Base-by-base conservation (phyloP, 805 yeast species). In the Myxozyma vanderwaltii region DNA sequence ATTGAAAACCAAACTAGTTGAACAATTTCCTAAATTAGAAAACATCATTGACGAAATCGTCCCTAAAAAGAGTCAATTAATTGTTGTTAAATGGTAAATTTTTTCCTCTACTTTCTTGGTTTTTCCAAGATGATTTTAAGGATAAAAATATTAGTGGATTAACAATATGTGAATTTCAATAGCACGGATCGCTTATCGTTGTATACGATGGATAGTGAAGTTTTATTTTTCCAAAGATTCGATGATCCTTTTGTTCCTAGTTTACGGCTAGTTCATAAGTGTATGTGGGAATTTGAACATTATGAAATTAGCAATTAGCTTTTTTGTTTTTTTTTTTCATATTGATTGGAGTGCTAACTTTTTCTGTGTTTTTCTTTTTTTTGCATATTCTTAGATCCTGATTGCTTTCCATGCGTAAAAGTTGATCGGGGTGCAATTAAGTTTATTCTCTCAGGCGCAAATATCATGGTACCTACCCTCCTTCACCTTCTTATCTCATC, bases 371-470 rank as follows among this genome's bases (percentile, higher is more conserved):
- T n/a, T n/a, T n/a, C n/a, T n/a, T n/a, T n/a, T n/a, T n/a, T n/a
- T n/a, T n/a, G n/a, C n/a, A n/a, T n/a, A 48, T 15, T 2, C 24
- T 12, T 31, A 67, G 72, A 86, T 70, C 96, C 97, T 4, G 79
- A 81, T 8, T 82, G 86, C 38, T 91, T 91, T 76, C 97, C 97
- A 23, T 76, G 82, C 36, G 95, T 91, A 45, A 88, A 85, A 70
- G 97, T 92, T 12, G 98, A 91, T 70, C 81, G 97, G 71, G 98
- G 98, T 58, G 98, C 98, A 52, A 91, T 91, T 72, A 91, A 91
- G 74, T 91, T 91, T 70, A 94, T 91, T 26, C 76, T 91, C n/a
- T 86, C 96, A 3, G 98, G 97, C 57, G 97, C 97, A 29, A 91
- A 91, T 70, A 88, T 91, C 69, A 91, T 91, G 98, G 91, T 97